Evolutionary conservation across 176 grass and related monocot genomes (phyloP).

Genomic region (Zoysia pacifica): DNA sequence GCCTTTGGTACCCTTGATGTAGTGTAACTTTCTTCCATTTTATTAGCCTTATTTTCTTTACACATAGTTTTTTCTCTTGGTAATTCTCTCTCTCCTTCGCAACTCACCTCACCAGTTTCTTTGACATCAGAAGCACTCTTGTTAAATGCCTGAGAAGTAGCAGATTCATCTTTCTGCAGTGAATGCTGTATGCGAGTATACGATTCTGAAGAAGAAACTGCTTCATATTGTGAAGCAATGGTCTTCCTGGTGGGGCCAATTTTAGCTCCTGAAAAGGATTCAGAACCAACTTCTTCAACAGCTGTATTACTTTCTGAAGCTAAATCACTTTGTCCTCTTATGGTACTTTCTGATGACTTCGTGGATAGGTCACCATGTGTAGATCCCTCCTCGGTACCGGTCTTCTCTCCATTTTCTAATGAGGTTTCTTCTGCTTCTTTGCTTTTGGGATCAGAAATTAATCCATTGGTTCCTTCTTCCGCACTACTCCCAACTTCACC

Average conservation of each 20-base stretch:
- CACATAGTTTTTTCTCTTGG: constrained; percentile 28
- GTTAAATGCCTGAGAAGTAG: constrained; percentile 25
- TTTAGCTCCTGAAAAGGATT: constrained; percentile 20
- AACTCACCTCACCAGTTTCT: background rate
- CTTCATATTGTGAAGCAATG: constrained; percentile 15
- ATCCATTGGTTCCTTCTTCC: constrained; percentile 12
- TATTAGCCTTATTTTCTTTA: constrained; percentile 29
- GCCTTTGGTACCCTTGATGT: constrained; percentile 29
- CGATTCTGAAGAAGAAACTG: constrained; percentile 28
- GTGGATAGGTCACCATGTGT: constrained; percentile 19
- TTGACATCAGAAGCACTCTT: constrained; percentile 11
- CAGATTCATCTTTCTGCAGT: constrained; percentile 17
- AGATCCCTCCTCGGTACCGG: constrained; percentile 24
- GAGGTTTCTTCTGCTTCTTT: constrained; percentile 39
- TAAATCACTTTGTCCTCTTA: constrained; percentile 22
- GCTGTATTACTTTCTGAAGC: constrained; percentile 20
- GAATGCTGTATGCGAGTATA: constrained; percentile 13
- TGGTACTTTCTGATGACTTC: constrained; percentile 24
- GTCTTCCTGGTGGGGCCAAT: background rate
- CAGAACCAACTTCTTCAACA: constrained; percentile 16
- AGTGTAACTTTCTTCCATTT: constrained; percentile 21
- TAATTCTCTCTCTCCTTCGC: constrained; percentile 32
- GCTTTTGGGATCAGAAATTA: constrained; percentile 4
- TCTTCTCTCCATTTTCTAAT: constrained; percentile 37
- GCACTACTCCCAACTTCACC: constrained; percentile 22